Base-by-base conservation (phyloP, 306 rosid genomes). In the Lathyrus aphaca region DNA sequence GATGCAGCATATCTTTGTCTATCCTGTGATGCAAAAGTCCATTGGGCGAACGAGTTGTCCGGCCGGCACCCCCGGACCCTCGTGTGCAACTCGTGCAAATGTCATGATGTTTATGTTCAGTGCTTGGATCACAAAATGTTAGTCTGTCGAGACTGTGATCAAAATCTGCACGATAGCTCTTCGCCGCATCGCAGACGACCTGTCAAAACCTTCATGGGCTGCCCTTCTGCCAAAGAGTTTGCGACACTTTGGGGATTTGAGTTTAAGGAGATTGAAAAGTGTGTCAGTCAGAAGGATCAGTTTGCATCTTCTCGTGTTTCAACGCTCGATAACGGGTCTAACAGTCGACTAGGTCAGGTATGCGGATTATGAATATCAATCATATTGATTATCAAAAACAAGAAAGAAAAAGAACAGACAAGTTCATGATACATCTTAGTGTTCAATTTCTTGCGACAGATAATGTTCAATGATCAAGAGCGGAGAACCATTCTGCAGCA, bases 1-100 rank as follows among this genome's bases (percentile, higher is more conserved):
- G 98, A 93, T 84, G 87, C 87, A 69, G 98, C 97, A 40, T 82
- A 79, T 73, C 96, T 93, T 50, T 93, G 98, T 71, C 94, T 93
- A 13, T 82, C 90, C 72, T 90, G 98, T 70, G 96, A 93, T 59
- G 87, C 97, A 1, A 90, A 88, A 79, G 92, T 93, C 56, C 98
- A 93, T 77, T 83, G 89, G 19, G 97, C 96, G 12, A 90, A 93
- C 75, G 75, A 88, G 35, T 77, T 93, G 77, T 90, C 96, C 2
- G 69, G 79, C 44, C 79, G 97, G 16, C 98, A 93, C 70, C 70
- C 74, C 70, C 82, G 96, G 42, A 75, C 74, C 46, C 81, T 88
- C 18, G 67, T 90, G 25, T 93, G 98, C 58, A 86, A 90, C 40
- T 74, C 74, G 1, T 93, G 98, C 66, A 35, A 87, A 64, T 64